These are phyloP conservation scores for Cymodocea nodosa DNA, from an alignment of 116 monocot genomes.

Conservation along the genomic window DNA sequence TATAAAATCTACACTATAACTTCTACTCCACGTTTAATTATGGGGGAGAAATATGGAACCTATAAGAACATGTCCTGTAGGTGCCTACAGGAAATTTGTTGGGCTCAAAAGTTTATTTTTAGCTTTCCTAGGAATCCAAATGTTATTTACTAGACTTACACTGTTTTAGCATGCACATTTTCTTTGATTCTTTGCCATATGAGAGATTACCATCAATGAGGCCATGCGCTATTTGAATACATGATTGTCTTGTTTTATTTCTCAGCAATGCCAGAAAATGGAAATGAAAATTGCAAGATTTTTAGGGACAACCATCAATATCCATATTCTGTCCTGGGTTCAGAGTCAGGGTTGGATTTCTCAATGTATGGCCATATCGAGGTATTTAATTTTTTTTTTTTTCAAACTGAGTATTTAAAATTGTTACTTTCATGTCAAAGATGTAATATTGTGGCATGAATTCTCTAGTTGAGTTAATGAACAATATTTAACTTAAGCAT, in stretches of 20 bases:
- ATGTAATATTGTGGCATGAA: not conserved
- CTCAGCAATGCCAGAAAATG: conserved; percentile 1
- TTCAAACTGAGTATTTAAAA: not conserved
- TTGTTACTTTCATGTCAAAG: not conserved
- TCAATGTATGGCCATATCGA: conserved; percentile 2
- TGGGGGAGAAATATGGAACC: no score
- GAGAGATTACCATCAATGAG: not conserved
- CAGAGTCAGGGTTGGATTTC: conserved; percentile 1
- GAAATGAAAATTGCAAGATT: not conserved
- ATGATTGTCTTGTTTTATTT: not conserved
- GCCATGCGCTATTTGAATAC: not conserved
- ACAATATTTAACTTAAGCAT: not conserved
- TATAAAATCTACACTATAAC: no score
- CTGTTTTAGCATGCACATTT: not conserved
- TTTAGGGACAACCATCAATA: not conserved
- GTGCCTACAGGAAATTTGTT: no score
- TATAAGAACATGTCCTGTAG: no score
- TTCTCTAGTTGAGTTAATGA: not conserved
- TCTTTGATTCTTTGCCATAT: not conserved
- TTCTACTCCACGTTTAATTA: no score
- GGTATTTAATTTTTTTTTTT: conserved; percentile 1
- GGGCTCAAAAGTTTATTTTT: not conserved
- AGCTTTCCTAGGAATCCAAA: not conserved
- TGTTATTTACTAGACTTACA: no score
- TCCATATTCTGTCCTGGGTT: conserved; percentile 1